These are phyloP conservation scores for Aspergillus sp. DNA, from an alignment of 2,329 filamentous ascomycete species.

Conservation along the genomic window DNA sequence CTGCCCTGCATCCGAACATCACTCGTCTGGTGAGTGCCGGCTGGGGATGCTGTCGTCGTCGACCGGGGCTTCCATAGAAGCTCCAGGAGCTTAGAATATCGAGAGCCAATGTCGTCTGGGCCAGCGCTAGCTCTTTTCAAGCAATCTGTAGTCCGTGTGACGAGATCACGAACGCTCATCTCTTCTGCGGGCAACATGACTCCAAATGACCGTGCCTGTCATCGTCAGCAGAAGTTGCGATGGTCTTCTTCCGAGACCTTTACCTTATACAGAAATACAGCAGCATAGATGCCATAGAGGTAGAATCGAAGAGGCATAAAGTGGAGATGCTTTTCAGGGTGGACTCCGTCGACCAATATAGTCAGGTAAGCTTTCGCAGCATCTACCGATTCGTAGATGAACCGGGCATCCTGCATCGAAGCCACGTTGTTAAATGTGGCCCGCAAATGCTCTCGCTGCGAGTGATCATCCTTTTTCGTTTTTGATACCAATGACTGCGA, in stretches of 20 bases:
- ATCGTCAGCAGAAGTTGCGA: background rate
- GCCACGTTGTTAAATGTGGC: conserved; percentile 55
- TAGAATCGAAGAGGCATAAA: conserved; percentile 66
- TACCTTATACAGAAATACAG: conserved; percentile 66
- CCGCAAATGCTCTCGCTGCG: conserved; percentile 40
- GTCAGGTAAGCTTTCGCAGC: conserved; percentile 62
- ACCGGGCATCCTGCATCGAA: conserved; percentile 61
- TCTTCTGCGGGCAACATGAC: conserved; percentile 57
- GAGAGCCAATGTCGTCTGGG: conserved; percentile 59
- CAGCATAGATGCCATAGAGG: conserved; percentile 62
- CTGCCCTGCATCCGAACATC: conserved; percentile 32
- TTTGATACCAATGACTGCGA: conserved; percentile 49
- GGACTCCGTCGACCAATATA: conserved; percentile 59
- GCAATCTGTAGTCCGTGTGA: conserved; percentile 59
- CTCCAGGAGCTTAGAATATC: conserved; percentile 61
- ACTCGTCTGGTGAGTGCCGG: conserved; percentile 29
- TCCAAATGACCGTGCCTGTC: conserved; percentile 56
- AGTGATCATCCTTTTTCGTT: conserved; percentile 33
- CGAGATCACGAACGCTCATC: conserved; percentile 56
- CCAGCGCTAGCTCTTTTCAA: conserved; percentile 59
- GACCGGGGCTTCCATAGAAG: conserved; percentile 56
- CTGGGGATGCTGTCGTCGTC: conserved; percentile 24
- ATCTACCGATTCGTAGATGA: conserved; percentile 66
- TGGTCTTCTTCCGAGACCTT: background rate
- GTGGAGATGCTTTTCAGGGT: conserved; percentile 58